These are phyloP conservation scores for Micromonas commoda DNA, from an alignment of 139 green algal species.

Conservation along the genomic window DNA sequence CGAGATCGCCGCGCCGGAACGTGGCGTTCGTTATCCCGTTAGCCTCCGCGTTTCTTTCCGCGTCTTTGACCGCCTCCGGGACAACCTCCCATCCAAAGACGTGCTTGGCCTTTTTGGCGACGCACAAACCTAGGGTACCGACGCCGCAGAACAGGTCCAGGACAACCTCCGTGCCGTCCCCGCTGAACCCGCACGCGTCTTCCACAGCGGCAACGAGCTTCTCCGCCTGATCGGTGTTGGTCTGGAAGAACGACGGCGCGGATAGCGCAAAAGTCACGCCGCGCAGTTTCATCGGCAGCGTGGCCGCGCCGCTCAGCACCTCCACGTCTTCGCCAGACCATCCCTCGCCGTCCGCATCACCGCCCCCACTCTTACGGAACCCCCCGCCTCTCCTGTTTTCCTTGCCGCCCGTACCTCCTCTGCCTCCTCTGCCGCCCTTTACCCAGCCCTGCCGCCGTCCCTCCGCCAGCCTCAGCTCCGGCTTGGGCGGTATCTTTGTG, in stretches of 20 bases:
- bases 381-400: not conserved
- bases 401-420: not conserved
- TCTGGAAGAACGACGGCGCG: conserved; percentile 79
- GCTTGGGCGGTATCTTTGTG: not conserved
- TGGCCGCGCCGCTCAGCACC: not conserved
- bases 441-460: not conserved
- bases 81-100: conserved; percentile 46
- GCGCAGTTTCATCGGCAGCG: conserved; percentile 34
- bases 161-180: conserved; percentile 43
- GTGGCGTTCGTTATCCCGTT: conserved; percentile 69
- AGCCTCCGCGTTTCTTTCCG: conserved; percentile 52
- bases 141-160: conserved; percentile 87
- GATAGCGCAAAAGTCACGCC: conserved; percentile 64
- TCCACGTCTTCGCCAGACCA: too few species aligned
- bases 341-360: too few species aligned
- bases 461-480: not conserved
- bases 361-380: too few species aligned
- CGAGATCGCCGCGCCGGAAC: conserved; percentile 60
- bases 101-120: conserved; percentile 43
- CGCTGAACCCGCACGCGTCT: conserved; percentile 41
- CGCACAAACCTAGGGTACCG: conserved; percentile 68
- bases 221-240: conserved; percentile 69
- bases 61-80: conserved; percentile 38
- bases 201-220: conserved; percentile 59
- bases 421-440: not conserved